Evolutionary conservation across 768 basidiomycete species (phyloP).

Genomic region (Melanogaster broomeanus): DNA sequence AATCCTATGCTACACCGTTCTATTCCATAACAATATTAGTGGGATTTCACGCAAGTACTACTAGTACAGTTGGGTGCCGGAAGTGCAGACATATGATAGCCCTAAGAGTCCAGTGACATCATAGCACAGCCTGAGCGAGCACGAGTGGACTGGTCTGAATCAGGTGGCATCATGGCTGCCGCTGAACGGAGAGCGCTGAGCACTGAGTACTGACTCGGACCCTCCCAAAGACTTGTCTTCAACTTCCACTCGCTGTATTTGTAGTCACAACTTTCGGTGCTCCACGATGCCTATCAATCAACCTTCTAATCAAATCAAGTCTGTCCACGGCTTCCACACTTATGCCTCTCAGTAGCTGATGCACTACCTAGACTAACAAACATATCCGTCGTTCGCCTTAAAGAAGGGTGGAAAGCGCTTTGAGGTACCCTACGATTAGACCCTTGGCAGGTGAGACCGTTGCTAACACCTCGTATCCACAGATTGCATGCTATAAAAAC

Average conservation of each 20-base stretch:
- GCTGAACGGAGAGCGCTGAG: too few relatives aligned
- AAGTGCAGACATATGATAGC: too few relatives aligned
- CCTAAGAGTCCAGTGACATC: too few relatives aligned
- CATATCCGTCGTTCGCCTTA: conserved; percentile 90
- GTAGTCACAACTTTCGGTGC: background rate
- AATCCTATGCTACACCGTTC: too few relatives aligned
- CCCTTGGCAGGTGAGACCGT: background rate
- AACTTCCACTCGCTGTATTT: background rate
- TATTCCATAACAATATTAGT: too few relatives aligned
- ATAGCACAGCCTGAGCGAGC: too few relatives aligned
- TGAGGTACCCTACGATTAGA: conserved; percentile 55
- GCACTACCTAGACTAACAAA: conserved; percentile 77
- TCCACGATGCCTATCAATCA: conserved; percentile 60
- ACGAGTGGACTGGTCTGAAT: too few relatives aligned
- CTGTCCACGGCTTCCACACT: conserved; percentile 10
- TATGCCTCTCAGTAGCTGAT: conserved; percentile 1
- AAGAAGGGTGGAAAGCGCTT: conserved; percentile 98
- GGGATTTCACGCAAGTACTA: too few relatives aligned
- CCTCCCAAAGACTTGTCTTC: too few relatives aligned
- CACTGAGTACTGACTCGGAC: too few relatives aligned
- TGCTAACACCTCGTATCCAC: background rate
- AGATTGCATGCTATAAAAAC: conserved; percentile 99
- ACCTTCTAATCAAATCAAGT: conserved; percentile 92
- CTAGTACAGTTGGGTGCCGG: too few relatives aligned
- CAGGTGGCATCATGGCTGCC: too few relatives aligned